These are phyloP conservation scores for Aurantiochytrium sp. DNA, from an alignment of 108 stramenopile genomes.

Conservation along the genomic window DNA sequence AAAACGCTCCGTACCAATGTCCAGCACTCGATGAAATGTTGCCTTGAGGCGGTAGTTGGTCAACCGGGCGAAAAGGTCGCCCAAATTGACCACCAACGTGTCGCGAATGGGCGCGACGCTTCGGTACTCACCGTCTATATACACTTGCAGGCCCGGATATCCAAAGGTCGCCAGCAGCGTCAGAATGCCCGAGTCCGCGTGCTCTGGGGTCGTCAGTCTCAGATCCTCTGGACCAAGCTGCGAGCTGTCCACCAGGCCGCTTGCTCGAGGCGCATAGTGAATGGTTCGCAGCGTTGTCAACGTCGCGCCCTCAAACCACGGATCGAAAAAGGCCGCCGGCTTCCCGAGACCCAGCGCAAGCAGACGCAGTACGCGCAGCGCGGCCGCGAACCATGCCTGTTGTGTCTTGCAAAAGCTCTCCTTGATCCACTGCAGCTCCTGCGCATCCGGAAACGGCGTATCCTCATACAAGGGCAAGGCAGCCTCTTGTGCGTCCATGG, in stretches of 20 bases:
- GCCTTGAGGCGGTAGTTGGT: not conserved
- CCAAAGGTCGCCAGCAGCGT: not conserved
- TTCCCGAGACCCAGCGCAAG: not conserved
- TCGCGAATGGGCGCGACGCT: not conserved
- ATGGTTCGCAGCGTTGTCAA: not conserved
- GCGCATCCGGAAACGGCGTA: not conserved
- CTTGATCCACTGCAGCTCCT: not conserved
- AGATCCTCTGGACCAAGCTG: not conserved
- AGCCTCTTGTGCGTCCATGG: not conserved
- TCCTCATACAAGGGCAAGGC: not conserved
- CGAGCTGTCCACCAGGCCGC: not conserved
- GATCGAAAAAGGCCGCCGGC: not conserved
- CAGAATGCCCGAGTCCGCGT: not conserved
- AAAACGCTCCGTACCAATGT: not conserved
- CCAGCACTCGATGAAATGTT: not conserved
- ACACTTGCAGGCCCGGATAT: not conserved
- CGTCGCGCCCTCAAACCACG: not conserved
- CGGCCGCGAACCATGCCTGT: not conserved
- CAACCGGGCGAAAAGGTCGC: not conserved
- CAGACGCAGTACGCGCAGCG: not conserved
- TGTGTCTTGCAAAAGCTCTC: not conserved
- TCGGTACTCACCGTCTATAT: not conserved
- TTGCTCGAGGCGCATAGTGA: not conserved
- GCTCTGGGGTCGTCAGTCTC: not conserved
- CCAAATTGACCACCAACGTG: not conserved